Percentiles rank a stretch among this genome's conserved stretches.
Conservation (phyloP, 305 asterid genomes). For the Fraxinus albicans region DNA sequence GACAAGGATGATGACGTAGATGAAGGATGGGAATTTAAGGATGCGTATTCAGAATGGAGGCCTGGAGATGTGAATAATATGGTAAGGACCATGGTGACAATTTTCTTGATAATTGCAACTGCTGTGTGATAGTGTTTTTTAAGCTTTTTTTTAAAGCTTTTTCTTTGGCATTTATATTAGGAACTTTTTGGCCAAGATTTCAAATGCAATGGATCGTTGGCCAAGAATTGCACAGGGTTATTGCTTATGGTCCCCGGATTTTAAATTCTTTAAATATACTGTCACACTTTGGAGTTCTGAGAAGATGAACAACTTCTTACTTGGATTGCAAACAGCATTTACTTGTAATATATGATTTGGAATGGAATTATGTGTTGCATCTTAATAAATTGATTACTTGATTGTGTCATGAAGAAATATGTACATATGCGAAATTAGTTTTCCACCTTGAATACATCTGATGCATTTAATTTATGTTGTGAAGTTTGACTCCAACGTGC, state of each 20-base stretch:
- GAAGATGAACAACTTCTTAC: background rate
- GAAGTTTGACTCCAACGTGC: slow-evolving; percentile 47
- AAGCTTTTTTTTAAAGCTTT: slow-evolving; percentile 1
- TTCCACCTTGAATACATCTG: slow-evolving; percentile 30
- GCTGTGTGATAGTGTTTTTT: slow-evolving; percentile 10
- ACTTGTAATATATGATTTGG: background rate
- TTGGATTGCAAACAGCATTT: slow-evolving; percentile 1
- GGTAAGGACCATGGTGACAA: slow-evolving; percentile 33
- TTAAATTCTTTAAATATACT: background rate
- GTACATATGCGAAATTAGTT: slow-evolving; percentile 11
- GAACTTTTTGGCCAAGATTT: slow-evolving; percentile 16
- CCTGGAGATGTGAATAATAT: slow-evolving; percentile 29
- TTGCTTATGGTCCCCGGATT: background rate
- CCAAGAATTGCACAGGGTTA: slow-evolving; percentile 8
- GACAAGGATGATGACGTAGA: slow-evolving; percentile 39
- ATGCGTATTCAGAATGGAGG: slow-evolving; percentile 44
- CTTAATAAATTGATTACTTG: slow-evolving; percentile 6
- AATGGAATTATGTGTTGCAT: slow-evolving; percentile 8
- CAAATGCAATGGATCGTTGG: slow-evolving; percentile 10
- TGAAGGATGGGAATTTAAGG: slow-evolving; percentile 69
- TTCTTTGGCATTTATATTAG: slow-evolving; percentile 17
- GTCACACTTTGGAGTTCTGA: background rate
- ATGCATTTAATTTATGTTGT: slow-evolving; percentile 17
- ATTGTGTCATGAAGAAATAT: background rate
- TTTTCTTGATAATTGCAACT: slow-evolving; percentile 1